These are phyloP conservation scores for Elsinoe australis DNA, from an alignment of 2,329 filamentous ascomycete species.

Conservation along the genomic window DNA sequence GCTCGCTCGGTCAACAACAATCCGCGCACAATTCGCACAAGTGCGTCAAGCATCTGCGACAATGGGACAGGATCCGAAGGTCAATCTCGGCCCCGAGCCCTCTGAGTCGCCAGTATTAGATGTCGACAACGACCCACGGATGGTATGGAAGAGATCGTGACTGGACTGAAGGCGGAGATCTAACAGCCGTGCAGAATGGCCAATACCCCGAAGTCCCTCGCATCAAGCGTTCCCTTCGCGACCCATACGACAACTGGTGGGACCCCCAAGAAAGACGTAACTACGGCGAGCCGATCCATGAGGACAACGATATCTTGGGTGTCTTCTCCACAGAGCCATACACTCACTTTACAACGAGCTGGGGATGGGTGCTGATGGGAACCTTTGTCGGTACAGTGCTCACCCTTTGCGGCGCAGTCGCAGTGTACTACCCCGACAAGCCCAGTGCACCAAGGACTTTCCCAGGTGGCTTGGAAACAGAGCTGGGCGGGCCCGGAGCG, in stretches of 20 bases:
- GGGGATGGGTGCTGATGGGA: constrained; percentile 54
- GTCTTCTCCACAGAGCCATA: constrained; percentile 87
- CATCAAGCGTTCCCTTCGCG: constrained; percentile 84
- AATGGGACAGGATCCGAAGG: constrained; percentile 9
- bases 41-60: constrained; percentile 29
- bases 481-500: constrained; percentile 42
- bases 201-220: constrained; percentile 71
- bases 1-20: constrained; percentile 31
- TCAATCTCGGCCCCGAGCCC: neutral
- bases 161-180: constrained; percentile 18
- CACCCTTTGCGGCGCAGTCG: constrained; percentile 35
- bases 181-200: constrained; percentile 56
- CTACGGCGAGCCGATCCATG: constrained; percentile 92
- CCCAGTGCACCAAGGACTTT: constrained; percentile 38
- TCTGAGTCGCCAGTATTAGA: constrained; percentile 25
- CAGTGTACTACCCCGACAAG: constrained; percentile 40
- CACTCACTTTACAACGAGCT: constrained; percentile 68
- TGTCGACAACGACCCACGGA: constrained; percentile 44
- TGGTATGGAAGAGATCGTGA: constrained; percentile 42
- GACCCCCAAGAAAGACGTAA: constrained; percentile 96
- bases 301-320: constrained; percentile 88
- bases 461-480: constrained; percentile 40
- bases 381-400: constrained; percentile 38
- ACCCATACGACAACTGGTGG: constrained; percentile 92
- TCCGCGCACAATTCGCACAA: constrained; percentile 26